Percentiles rank a stretch among this genome's conserved stretches.
phyloP scores from a whole-genome alignment of 139 green algal genomes.

The Edaphochlamys debaryana region DNA sequence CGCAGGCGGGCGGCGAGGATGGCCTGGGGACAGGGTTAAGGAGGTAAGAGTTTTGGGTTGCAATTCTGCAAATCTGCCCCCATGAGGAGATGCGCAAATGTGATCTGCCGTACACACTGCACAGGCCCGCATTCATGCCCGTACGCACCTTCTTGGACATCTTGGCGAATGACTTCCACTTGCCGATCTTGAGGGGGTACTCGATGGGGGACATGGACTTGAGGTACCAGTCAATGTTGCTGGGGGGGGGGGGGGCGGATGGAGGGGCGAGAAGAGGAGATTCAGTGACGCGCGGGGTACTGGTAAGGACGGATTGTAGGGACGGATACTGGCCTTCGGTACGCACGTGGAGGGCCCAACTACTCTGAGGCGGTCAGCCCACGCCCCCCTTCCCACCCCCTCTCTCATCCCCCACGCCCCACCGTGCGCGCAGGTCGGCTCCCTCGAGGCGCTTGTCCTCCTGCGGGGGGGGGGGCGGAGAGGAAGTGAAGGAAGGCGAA shows the following conservation, averaged over 20 bases:
- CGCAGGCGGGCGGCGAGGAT: constrained; percentile 25
- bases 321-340: no score
- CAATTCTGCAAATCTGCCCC: no score
- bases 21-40: no score
- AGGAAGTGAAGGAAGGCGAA: no score
- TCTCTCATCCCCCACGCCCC: neutral
- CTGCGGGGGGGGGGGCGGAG: no score
- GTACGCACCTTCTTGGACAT: constrained; percentile 40
- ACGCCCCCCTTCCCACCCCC: neutral
- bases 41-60: neutral
- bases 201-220: constrained; percentile 37
- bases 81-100: neutral
- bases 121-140: no score
- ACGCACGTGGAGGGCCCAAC: no score
- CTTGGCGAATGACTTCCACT: constrained; percentile 40
- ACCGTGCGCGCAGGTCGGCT: constrained; percentile 10
- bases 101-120: no score
- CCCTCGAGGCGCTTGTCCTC: constrained; percentile 26
- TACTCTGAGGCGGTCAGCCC: no score
- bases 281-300: constrained; percentile 39
- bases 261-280: neutral
- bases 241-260: neutral
- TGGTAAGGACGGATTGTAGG: no score
- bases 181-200: constrained; percentile 48
- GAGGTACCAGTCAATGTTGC: constrained; percentile 18